Evolutionary conservation across 345 rosid species (phyloP), one percentile per base, ranked within the genome.

Genomic region (Bruguiera gymnorhiza): DNA sequence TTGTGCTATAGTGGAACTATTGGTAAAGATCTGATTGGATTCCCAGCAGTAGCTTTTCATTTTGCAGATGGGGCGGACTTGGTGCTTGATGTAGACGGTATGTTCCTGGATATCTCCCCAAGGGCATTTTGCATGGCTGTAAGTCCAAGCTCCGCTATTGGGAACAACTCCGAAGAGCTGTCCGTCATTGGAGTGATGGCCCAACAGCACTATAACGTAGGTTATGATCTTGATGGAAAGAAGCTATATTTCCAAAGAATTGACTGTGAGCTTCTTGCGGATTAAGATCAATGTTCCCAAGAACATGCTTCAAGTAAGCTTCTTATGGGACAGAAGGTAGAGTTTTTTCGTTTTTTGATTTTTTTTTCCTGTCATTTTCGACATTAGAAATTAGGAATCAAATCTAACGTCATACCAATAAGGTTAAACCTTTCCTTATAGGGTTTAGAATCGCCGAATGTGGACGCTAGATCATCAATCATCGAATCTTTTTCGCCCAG

Each of bases 1-100:
- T 23, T 82, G 69, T 88, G 94, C 58, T 88, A 79, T 63, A 30
- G 39, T 0, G 89, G 94, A 46, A 54, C 65, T 9, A 5, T 71
- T 6, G 6, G 10, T 21, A 19, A 34, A 48, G 72, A 76, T 20
- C 69, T 76, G 1, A 0, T 7, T 0, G 75, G 72, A 8, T 76
- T 76, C 29, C 79, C 72, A 7, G 60, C 3, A 1, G 71, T 60
- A 0, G 67, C 72, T 23, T 67, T 71, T 11, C 75, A 76, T 26
- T 56, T 76, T 13, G 43, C 65, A 4, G 60, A 55, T 16, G 72
- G 72, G 23, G 75, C 72, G 1, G 75, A 76, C 1, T 54, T 76
- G 51, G 75, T 23, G 16, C 60, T 76, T 13, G 69, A 76, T 19
- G 32, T 21, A 0, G 31, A 24, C 10, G 66, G 75, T 10, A 5